Evolutionary conservation across 192 early-diverging fungal genomes (phyloP).

Genomic region (Dispira simplex): DNA sequence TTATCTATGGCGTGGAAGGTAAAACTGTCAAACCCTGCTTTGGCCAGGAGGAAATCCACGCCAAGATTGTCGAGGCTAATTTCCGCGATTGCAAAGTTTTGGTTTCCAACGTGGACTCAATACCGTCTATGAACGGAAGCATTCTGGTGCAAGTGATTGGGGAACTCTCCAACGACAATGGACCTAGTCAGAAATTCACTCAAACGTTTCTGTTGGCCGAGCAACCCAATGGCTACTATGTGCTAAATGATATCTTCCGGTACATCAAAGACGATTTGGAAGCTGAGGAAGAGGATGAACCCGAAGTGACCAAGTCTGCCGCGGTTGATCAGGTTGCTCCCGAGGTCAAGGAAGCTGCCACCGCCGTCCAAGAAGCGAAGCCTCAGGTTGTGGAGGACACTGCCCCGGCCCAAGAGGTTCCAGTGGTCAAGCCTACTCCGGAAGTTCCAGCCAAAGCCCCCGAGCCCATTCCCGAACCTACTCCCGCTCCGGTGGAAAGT

Average conservation of each 20-base stretch:
- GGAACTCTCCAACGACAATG: conserved; percentile 74
- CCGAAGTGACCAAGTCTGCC: background rate
- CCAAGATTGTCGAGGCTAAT: conserved; percentile 52
- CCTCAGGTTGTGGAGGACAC: conserved; percentile 22
- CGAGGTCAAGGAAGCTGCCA: conserved; percentile 12
- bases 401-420: conserved; percentile 20
- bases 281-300: conserved; percentile 18
- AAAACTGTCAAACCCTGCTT: conserved; percentile 41
- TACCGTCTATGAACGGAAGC: conserved; percentile 53
- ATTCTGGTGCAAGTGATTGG: conserved; percentile 87
- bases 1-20: conserved; percentile 73
- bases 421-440: conserved; percentile 11
- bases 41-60: conserved; percentile 78
- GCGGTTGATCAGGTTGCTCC: conserved; percentile 10
- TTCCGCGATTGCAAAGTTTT: conserved; percentile 79
- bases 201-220: conserved; percentile 86
- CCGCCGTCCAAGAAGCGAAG: conserved; percentile 13
- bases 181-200: conserved; percentile 67
- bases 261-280: conserved; percentile 82
- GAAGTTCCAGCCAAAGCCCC: background rate
- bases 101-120: conserved; percentile 75
- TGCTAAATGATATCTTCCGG: conserved; percentile 88
- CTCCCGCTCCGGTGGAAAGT: no score
- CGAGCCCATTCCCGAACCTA: no score
- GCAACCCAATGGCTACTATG: conserved; percentile 83